Evolutionary conservation across 2,329 filamentous ascomycete species (phyloP), one percentile per base, ranked within the genome.

Genomic region (Pezicula neosporulosa): DNA sequence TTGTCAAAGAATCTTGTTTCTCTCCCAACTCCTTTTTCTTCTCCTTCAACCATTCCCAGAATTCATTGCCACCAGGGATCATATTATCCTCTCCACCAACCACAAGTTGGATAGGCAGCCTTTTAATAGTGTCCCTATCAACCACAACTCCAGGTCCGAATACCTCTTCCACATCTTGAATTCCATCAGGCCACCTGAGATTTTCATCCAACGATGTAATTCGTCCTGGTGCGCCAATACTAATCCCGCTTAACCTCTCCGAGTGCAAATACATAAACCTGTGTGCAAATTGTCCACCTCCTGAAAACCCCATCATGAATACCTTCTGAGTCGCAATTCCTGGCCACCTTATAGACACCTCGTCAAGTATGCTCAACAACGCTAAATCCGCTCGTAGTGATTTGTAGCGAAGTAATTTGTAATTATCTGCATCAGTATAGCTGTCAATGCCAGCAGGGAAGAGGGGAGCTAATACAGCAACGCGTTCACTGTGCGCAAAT

Each of bases 251-350:
- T 1, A 68, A 37, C 8, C 61, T 59, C 48, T 68, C 62, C 3
- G 66, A 63, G 51, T 68, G 56, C 21, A 69, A 48, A 50, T 67
- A 68, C 13, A 68, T 49, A 47, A 69, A 66, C 13, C 66, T 58
- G 35, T 65, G 64, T 1, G 56, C 55, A 48, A 68, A 68, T 49
- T 69, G 65, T 2, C 64, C 66, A 18, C 65, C 66, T 0, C 63
- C 66, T 6, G 63, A 66, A 37, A 63, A 68, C 1, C 65, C 66
- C 52, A 60, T 56, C 7, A 68, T 35, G 44, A 61, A 65, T 18
- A 67, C 30, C 37, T 60, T 63, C 4, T 59, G 46, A 3, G 61
- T 63, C 3, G 57, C 55, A 38, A 68, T 63, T 3, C 62, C 65
- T 1, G 60, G 62, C 63, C 63, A 67, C 15, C 62, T 51, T 5